Conservation (phyloP, 768 basidiomycete genomes). For the Pleurotus tuber-regium region DNA sequence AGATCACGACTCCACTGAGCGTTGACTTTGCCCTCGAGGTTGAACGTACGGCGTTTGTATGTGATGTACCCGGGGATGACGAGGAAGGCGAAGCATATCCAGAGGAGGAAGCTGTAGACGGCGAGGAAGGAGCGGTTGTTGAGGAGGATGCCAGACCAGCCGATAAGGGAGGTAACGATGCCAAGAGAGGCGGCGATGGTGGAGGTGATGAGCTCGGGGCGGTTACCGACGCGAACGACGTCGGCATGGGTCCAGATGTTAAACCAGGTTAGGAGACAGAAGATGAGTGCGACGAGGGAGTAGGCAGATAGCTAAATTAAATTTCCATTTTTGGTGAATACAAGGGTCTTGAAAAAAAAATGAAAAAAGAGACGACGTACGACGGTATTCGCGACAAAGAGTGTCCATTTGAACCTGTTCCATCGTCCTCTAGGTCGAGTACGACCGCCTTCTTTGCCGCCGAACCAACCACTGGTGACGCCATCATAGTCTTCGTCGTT, state of each 20-base stretch:
- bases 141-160: constrained; percentile 77
- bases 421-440: constrained; percentile 51
- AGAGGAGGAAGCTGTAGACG: constrained; percentile 72
- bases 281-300: constrained; percentile 57
- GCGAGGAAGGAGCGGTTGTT: constrained; percentile 85
- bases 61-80: constrained; percentile 76
- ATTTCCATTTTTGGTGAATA: neutral
- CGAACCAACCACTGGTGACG: constrained; percentile 36
- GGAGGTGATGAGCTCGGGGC: constrained; percentile 63
- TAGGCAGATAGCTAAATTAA: constrained; percentile 57
- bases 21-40: constrained; percentile 81
- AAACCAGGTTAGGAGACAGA: constrained; percentile 75
- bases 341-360: neutral
- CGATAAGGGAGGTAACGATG: constrained; percentile 65
- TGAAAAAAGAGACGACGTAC: constrained; percentile 25
- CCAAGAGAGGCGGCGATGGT: constrained; percentile 62
- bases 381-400: constrained; percentile 64
- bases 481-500: constrained; percentile 58
- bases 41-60: constrained; percentile 73
- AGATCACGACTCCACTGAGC: constrained; percentile 69
- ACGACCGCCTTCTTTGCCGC: constrained; percentile 34
- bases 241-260: constrained; percentile 69
- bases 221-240: constrained; percentile 70
- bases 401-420: constrained; percentile 83
- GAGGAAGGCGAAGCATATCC: constrained; percentile 71